Percentiles rank a stretch among this genome's conserved stretches.
Evolutionary conservation across 805 yeast species (phyloP).

Genomic region (Metschnikowia vanudenii): DNA sequence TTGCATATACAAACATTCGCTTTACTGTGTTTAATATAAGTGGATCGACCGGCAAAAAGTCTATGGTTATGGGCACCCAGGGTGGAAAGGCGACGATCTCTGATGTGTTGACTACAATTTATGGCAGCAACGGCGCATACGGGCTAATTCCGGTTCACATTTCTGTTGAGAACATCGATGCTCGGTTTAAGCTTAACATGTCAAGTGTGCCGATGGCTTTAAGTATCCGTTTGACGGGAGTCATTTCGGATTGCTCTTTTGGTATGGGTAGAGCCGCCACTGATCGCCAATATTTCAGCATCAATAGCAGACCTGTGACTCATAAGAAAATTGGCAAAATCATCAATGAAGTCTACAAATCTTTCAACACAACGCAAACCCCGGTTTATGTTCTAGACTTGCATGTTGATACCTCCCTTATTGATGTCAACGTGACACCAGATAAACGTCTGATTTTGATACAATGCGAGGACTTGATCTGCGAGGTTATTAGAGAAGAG

Average conservation of each 20-base stretch:
- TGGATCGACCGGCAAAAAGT: constrained; percentile 41
- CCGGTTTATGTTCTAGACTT: constrained; percentile 72
- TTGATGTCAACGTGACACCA: constrained; percentile 91
- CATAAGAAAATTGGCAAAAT: constrained; percentile 55
- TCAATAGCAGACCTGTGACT: constrained; percentile 74
- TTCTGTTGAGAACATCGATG: constrained; percentile 30
- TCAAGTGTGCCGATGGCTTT: constrained; percentile 12
- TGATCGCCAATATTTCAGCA: constrained; percentile 73
- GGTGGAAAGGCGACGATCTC: constrained; percentile 42
- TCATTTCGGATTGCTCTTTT: constrained; percentile 71
- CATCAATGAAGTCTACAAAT: constrained; percentile 70
- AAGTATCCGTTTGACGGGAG: constrained; percentile 43
- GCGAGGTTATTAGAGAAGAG: constrained; percentile 55
- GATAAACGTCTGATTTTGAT: constrained; percentile 76
- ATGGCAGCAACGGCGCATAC: constrained; percentile 63
- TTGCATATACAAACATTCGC: constrained; percentile 57
- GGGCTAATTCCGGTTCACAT: constrained; percentile 56
- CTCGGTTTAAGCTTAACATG: constrained; percentile 22
- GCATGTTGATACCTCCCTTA: constrained; percentile 43
- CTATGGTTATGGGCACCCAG: constrained; percentile 56
- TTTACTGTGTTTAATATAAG: constrained; percentile 58
- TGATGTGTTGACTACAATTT: constrained; percentile 64
- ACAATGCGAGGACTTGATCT: constrained; percentile 60
- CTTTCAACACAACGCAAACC: constrained; percentile 66
- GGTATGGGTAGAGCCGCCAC: constrained; percentile 64